Evolutionary conservation across 176 grass and related monocot species (phyloP).

Genomic region (Bothriochloa decipiens): DNA sequence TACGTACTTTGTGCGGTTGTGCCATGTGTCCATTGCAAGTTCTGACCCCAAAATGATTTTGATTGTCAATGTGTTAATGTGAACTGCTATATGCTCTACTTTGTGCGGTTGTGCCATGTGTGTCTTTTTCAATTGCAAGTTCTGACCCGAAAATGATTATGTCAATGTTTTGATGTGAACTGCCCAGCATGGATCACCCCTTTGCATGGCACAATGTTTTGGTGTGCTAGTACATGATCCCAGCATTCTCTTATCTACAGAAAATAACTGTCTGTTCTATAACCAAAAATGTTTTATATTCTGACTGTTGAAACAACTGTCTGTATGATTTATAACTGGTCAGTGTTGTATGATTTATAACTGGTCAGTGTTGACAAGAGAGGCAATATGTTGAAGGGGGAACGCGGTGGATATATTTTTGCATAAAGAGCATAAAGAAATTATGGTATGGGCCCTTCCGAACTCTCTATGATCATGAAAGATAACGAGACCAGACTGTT

Average conservation of each 20-base stretch:
- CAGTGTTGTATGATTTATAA: constrained; percentile 64
- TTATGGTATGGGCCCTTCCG: background rate
- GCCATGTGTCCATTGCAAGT: background rate
- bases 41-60: constrained; percentile 6
- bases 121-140: background rate
- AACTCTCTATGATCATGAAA: background rate
- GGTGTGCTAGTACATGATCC: background rate
- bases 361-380: constrained; percentile 78
- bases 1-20: background rate
- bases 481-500: background rate
- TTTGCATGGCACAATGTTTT: constrained; percentile 71
- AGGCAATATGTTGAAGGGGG: constrained; percentile 54
- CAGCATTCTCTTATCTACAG: no score
- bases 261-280: background rate
- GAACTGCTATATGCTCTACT: no score
- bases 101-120: background rate
- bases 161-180: background rate
- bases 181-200: constrained; percentile 58
- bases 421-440: background rate
- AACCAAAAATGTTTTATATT: no score
- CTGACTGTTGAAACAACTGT: background rate
- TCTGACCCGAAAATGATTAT: constrained; percentile 2
- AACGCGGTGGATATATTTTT: background rate
- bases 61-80: background rate
- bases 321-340: constrained; percentile 57